These are phyloP conservation scores for Coffea eugenioides DNA, from an alignment of 257 asterid genomes.

Conservation along the genomic window DNA sequence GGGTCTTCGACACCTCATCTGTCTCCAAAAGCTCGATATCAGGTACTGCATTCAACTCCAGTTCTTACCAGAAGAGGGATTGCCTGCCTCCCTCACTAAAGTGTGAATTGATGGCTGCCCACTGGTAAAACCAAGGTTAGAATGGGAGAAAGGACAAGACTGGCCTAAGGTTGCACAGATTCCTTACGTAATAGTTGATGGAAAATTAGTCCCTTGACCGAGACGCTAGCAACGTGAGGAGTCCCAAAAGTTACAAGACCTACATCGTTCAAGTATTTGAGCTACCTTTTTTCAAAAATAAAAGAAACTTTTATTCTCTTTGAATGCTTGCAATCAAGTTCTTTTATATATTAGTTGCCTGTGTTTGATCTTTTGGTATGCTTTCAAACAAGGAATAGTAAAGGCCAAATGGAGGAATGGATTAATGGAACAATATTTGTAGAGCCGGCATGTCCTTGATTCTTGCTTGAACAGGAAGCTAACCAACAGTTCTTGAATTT, in stretches of 20 bases:
- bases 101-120: background rate
- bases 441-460: no score
- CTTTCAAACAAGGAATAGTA: no score
- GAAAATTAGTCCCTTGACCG: background rate
- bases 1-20: conserved; percentile 5
- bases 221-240: background rate
- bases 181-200: background rate
- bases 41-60: background rate
- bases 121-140: conserved; percentile 5
- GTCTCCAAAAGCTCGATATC: background rate
- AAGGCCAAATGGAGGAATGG: no score
- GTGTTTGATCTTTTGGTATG: no score
- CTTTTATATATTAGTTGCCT: no score
- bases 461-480: no score
- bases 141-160: conserved; percentile 11
- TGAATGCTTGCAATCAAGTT: no score
- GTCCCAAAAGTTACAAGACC: background rate
- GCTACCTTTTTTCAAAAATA: no score
- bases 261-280: no score
- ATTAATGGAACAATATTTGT: no score
- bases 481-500: no score
- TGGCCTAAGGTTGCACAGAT: conserved; percentile 8
- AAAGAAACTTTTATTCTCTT: no score
- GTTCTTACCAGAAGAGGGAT: background rate
- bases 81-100: conserved; percentile 7